A percentile compares a stretch with the other conserved stretches of the same genome.
Evolutionary conservation across 108 stramenopile species (phyloP).

Genomic region (Parmales sp.): DNA sequence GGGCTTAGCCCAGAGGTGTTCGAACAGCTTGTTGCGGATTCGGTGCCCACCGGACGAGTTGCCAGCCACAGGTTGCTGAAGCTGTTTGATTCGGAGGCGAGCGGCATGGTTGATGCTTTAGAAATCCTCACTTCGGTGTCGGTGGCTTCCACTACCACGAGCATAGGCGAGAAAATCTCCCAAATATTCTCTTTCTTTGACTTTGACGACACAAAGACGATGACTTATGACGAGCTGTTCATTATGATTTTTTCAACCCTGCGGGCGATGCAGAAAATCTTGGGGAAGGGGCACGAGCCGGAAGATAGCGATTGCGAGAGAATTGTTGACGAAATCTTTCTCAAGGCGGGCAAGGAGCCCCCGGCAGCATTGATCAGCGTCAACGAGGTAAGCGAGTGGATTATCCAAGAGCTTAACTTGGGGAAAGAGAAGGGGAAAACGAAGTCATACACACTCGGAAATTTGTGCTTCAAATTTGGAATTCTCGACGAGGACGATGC

Average conservation of each 20-base stretch:
- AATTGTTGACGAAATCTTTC: background rate
- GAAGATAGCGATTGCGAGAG: background rate
- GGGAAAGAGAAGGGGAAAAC: background rate
- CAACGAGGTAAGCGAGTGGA: background rate
- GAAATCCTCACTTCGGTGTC: background rate
- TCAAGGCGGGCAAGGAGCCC: background rate
- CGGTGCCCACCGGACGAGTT: background rate
- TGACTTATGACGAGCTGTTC: constrained; percentile 7
- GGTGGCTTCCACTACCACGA: background rate
- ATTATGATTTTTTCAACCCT: background rate
- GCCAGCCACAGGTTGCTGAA: background rate
- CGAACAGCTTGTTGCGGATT: background rate
- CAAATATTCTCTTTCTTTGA: background rate
- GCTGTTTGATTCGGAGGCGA: background rate
- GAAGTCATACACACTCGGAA: background rate
- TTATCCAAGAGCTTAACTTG: background rate
- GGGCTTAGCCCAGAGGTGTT: background rate
- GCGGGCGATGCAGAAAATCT: background rate
- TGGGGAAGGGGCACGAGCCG: background rate
- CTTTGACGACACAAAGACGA: background rate
- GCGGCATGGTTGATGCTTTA: background rate
- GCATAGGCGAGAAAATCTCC: background rate
- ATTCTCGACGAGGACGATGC: background rate
- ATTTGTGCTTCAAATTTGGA: background rate
- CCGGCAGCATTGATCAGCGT: background rate